phyloP scores from a whole-genome alignment of 2,329 filamentous ascomycete genomes.

The Aureobasidium namibiae region DNA sequence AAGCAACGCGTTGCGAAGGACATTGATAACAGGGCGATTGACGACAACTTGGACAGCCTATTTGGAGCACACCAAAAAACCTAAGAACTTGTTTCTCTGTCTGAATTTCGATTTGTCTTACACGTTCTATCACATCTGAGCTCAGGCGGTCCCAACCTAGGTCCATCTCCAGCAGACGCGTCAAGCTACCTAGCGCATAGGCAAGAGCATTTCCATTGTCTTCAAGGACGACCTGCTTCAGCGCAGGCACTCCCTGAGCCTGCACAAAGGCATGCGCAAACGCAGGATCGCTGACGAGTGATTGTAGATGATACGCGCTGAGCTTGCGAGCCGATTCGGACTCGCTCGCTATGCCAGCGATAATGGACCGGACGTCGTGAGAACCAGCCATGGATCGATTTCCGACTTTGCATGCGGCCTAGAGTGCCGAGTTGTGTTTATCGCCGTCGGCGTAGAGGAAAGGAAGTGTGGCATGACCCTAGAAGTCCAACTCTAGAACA shows the following conservation, averaged over 20 bases:
- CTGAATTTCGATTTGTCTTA: no score
- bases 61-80: conserved; percentile 8
- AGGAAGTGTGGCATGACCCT: neutral
- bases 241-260: conserved; percentile 71
- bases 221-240: conserved; percentile 75
- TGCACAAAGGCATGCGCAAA: conserved; percentile 96
- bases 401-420: neutral
- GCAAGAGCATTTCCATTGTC: conserved; percentile 89
- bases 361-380: conserved; percentile 28
- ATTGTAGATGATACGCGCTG: conserved; percentile 97
- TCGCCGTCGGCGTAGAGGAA: neutral
- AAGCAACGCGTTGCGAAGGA: conserved; percentile 91
- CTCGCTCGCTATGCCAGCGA: conserved; percentile 51
- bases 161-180: conserved; percentile 82
- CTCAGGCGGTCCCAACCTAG: conserved; percentile 94
- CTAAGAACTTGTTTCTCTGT: neutral
- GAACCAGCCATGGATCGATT: conserved; percentile 25
- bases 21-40: conserved; percentile 92
- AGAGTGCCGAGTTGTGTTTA: neutral
- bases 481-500: neutral
- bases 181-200: conserved; percentile 85
- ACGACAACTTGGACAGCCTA: conserved; percentile 83
- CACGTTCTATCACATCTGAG: conserved; percentile 59
- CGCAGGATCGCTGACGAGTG: conserved; percentile 86
- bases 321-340: conserved; percentile 94